phyloP scores from a whole-genome alignment of 768 basidiomycete genomes.

The Calocybe cyanea region DNA sequence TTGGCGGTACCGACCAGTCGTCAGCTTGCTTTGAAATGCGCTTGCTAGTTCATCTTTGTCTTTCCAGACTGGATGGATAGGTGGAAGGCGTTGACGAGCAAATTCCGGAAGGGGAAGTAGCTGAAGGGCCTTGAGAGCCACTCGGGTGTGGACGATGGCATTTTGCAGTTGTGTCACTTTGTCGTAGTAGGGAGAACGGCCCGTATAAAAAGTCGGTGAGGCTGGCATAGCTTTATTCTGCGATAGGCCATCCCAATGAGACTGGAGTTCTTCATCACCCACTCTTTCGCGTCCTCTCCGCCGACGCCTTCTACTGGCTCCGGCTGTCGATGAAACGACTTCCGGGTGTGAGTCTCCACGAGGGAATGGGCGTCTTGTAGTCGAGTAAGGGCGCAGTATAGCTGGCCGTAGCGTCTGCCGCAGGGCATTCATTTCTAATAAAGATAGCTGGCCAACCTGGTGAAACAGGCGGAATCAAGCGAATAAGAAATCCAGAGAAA shows the following conservation, averaged over 20 bases:
- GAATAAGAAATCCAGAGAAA: too few species aligned
- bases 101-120: constrained; percentile 79
- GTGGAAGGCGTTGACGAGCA: constrained; percentile 54
- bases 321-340: background rate
- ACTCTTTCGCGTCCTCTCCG: constrained; percentile 15
- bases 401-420: constrained; percentile 20
- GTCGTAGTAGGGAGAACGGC: constrained; percentile 71
- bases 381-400: constrained; percentile 20
- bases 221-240: constrained; percentile 37
- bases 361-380: constrained; percentile 20
- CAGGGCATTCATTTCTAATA: constrained; percentile 25
- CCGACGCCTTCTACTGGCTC: constrained; percentile 14
- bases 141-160: constrained; percentile 55
- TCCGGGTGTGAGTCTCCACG: constrained; percentile 7
- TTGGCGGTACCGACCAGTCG: constrained; percentile 66
- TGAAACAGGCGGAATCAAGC: too few species aligned
- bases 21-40: constrained; percentile 57
- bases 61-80: constrained; percentile 67
- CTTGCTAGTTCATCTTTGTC: constrained; percentile 52
- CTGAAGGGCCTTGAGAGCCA: constrained; percentile 56
- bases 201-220: constrained; percentile 84
- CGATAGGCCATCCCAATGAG: constrained; percentile 12
- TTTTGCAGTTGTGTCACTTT: constrained; percentile 62
- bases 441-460: background rate
- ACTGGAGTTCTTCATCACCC: constrained; percentile 1